These are phyloP conservation scores for Globisporangium spiculum DNA, from an alignment of 352 stramenopile species.

Conservation along the genomic window DNA sequence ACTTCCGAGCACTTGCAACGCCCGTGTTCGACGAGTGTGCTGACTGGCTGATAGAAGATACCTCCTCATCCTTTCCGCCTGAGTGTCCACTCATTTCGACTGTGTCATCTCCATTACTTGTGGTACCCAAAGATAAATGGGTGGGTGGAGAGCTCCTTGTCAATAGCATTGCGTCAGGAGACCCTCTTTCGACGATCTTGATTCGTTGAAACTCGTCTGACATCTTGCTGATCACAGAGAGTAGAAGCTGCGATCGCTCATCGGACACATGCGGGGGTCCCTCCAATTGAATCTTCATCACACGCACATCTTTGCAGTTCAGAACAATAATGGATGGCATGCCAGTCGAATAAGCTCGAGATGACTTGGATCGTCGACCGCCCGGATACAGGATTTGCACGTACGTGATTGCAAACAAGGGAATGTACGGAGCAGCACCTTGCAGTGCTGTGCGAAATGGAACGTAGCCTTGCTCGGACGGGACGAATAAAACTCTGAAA, in stretches of 20 bases:
- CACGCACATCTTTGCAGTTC: constrained; percentile 77
- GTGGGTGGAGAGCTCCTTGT: neutral
- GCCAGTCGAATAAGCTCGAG: constrained; percentile 46
- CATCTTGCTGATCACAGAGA: constrained; percentile 48
- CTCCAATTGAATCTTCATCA: constrained; percentile 69
- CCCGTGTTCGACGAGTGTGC: neutral
- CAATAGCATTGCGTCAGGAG: neutral
- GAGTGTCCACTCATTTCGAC: constrained; percentile 4
- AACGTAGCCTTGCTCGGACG: constrained; percentile 48
- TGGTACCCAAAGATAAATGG: constrained; percentile 11
- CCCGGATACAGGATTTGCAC: constrained; percentile 58
- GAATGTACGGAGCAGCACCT: constrained; percentile 59
- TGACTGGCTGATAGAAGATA: neutral
- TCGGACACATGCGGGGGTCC: constrained; percentile 45
- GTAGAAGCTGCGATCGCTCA: constrained; percentile 45
- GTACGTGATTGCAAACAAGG: constrained; percentile 67
- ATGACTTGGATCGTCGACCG: constrained; percentile 52
- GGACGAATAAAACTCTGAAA: constrained; percentile 73
- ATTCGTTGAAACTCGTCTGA: constrained; percentile 63
- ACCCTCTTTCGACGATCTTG: constrained; percentile 22
- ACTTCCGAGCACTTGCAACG: neutral
- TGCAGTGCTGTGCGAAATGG: constrained; percentile 35
- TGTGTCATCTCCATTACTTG: constrained; percentile 3
- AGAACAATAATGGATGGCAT: constrained; percentile 57
- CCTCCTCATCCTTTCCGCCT: constrained; percentile 4